Evolutionary conservation across 768 basidiomycete species (phyloP).

Genomic region (Tylopilus cervinicoccineus): DNA sequence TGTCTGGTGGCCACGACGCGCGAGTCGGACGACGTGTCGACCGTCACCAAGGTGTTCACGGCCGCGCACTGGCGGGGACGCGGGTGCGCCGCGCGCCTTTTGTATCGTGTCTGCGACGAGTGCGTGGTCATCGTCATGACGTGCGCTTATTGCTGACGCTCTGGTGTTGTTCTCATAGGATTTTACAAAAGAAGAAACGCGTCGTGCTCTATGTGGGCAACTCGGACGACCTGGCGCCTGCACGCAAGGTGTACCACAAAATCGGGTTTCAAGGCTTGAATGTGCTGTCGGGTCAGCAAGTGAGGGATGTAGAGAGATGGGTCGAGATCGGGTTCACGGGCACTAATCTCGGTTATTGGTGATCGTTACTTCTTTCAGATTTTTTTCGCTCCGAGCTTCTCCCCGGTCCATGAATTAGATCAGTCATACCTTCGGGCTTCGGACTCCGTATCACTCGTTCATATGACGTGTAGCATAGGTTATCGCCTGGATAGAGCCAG

Average conservation of each 20-base stretch:
- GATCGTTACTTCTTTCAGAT: not conserved
- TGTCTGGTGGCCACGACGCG: constrained; percentile 70
- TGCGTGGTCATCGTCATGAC: constrained; percentile 31
- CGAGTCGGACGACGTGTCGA: constrained; percentile 50
- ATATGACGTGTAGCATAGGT: constrained; percentile 14
- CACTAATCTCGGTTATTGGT: constrained; percentile 20
- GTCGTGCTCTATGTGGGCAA: constrained; percentile 60
- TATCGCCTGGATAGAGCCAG: not conserved
- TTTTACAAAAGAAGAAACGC: constrained; percentile 33
- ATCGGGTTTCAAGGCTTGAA: constrained; percentile 21
- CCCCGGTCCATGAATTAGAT: not conserved
- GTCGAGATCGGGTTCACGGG: constrained; percentile 15
- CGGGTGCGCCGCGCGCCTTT: constrained; percentile 60
- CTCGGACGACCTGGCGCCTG: constrained; percentile 11
- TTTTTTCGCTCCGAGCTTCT: not conserved
- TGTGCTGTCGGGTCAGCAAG: not conserved
- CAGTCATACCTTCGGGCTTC: not conserved
- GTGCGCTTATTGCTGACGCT: no score
- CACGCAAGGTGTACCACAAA: constrained; percentile 20
- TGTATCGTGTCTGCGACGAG: constrained; percentile 53
- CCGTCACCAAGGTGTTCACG: constrained; percentile 75
- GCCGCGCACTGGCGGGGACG: constrained; percentile 45
- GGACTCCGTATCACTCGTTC: not conserved
- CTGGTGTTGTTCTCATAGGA: constrained; percentile 16
- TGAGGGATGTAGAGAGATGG: constrained; percentile 17